phyloP scores from a whole-genome alignment of 2,329 filamentous ascomycete species.

The Exophiala lecanii-corni region DNA sequence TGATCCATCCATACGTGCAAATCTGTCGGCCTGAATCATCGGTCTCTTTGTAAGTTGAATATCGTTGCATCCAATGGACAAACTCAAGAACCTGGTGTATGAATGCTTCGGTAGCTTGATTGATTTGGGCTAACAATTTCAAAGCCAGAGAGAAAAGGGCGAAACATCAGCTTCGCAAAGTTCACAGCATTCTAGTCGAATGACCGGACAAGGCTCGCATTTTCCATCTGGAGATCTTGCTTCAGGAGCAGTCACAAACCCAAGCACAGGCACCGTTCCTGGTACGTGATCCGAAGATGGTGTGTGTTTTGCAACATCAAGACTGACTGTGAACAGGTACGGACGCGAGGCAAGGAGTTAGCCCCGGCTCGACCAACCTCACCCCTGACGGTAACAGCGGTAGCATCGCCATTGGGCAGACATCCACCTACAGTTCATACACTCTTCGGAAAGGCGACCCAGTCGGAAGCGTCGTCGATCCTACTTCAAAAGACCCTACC shows the following conservation, averaged over 20 bases:
- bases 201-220: conserved; percentile 24
- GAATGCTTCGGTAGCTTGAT: not conserved
- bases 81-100: conserved; percentile 33
- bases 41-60: not conserved
- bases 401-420: conserved; percentile 20
- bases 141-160: conserved; percentile 10
- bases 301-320: no score
- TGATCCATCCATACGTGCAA: no score
- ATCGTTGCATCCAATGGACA: conserved; percentile 20
- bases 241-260: not conserved
- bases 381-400: conserved; percentile 7
- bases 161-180: not conserved
- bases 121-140: not conserved
- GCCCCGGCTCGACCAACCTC: not conserved
- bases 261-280: not conserved
- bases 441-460: conserved; percentile 20
- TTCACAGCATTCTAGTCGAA: conserved; percentile 2
- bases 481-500: conserved; percentile 20
- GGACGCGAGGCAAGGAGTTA: conserved; percentile 1
- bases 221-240: conserved; percentile 12
- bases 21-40: no score
- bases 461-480: conserved; percentile 19
- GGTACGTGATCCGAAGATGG: no score
- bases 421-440: conserved; percentile 22
- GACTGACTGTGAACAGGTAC: not conserved